A percentile compares a stretch with the other conserved stretches of the same genome.
Conservation (phyloP, 164 flowering plant genomes). For the Pachysandra terminalis region DNA sequence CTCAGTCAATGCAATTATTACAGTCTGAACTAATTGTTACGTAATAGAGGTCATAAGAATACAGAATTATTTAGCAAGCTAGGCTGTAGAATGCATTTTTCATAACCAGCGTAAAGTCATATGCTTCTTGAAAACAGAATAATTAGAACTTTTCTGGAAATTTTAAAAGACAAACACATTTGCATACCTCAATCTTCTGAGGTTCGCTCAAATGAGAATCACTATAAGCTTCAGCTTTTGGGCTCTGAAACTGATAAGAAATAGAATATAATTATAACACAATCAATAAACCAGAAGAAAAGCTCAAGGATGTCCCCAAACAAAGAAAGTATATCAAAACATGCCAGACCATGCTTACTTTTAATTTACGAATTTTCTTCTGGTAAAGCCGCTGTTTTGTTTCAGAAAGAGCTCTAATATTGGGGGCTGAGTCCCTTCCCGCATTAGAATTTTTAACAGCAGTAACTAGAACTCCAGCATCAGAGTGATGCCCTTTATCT, state of each 20-base stretch:
- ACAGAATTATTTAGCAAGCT: neutral
- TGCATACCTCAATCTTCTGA: slow-evolving; percentile 35
- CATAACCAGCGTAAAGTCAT: neutral
- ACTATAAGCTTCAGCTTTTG: slow-evolving; percentile 22
- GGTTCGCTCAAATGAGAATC: slow-evolving; percentile 27
- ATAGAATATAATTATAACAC: neutral
- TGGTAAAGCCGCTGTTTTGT: slow-evolving; percentile 26
- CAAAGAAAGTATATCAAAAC: neutral
- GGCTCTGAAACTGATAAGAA: slow-evolving; percentile 18
- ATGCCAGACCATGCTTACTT: slow-evolving; percentile 28
- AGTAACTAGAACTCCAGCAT: slow-evolving; percentile 17
- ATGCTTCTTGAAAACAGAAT: neutral
- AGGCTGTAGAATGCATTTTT: neutral
- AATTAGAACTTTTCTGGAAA: neutral
- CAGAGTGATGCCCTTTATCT: slow-evolving; percentile 23
- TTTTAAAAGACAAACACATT: neutral
- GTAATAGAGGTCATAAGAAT: neutral
- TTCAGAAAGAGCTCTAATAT: slow-evolving; percentile 25
- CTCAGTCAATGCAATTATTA: too few relatives aligned
- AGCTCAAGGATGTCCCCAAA: neutral
- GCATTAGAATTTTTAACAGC: slow-evolving; percentile 21
- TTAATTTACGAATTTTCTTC: slow-evolving; percentile 35
- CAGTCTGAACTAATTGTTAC: too few relatives aligned
- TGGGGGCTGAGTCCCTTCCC: slow-evolving; percentile 23
- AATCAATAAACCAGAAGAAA: neutral